phyloP scores from a whole-genome alignment of 495 filamentous ascomycete species.

The Recurvomyces mirabilis region DNA sequence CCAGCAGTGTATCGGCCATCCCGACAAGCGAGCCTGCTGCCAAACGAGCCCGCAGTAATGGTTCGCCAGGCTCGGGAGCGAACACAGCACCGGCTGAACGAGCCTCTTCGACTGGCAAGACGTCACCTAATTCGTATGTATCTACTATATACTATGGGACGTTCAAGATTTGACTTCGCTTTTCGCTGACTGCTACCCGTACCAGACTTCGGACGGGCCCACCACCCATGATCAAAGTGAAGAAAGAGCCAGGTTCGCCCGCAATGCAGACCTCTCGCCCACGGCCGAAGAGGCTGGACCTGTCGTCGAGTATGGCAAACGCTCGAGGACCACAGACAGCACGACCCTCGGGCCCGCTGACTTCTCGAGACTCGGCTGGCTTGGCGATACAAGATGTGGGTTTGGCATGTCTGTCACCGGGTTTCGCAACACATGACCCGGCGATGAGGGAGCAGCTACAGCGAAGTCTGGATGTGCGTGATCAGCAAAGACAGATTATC shows the following conservation, averaged over 20 bases:
- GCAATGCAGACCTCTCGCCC: slow-evolving; percentile 63
- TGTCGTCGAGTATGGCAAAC: slow-evolving; percentile 49
- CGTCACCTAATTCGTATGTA: slow-evolving; percentile 14
- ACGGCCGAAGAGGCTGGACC: slow-evolving; percentile 77
- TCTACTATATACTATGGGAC: too few species aligned
- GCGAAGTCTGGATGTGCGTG: slow-evolving; percentile 82
- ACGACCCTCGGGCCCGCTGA: slow-evolving; percentile 65
- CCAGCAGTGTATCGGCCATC: too few species aligned
- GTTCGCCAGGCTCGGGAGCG: slow-evolving; percentile 3
- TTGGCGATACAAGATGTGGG: slow-evolving; percentile 84
- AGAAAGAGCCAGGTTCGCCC: slow-evolving; percentile 86
- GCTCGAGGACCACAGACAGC: slow-evolving; percentile 38
- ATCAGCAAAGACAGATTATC: slow-evolving; percentile 91
- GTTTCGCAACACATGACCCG: slow-evolving; percentile 93
- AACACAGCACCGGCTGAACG: background rate
- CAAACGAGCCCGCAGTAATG: slow-evolving; percentile 19
- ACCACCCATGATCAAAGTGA: slow-evolving; percentile 74
- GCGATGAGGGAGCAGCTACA: slow-evolving; percentile 90
- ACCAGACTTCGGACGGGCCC: slow-evolving; percentile 32
- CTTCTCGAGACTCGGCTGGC: slow-evolving; percentile 58
- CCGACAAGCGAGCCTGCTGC: slow-evolving; percentile 15
- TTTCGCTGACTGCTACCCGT: too few species aligned
- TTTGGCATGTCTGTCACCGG: slow-evolving; percentile 85
- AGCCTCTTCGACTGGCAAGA: slow-evolving; percentile 1
- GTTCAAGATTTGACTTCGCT: too few species aligned